Conservation (phyloP, 352 stramenopile genomes). For the Phytopythium sindhum region DNA sequence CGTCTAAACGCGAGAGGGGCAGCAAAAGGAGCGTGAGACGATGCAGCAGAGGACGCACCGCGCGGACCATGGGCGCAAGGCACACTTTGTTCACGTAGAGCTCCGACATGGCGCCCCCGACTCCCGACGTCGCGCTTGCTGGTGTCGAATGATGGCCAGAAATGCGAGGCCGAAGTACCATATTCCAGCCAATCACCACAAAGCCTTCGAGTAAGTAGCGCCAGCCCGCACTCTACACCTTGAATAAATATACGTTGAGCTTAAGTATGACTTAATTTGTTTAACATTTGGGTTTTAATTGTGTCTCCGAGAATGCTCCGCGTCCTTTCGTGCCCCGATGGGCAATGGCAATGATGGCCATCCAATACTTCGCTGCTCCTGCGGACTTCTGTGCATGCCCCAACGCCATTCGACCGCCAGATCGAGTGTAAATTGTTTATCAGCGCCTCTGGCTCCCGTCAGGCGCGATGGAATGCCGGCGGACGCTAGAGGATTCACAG, state of each 20-base stretch:
- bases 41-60: slow-evolving; percentile 40
- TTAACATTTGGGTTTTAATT: neutral
- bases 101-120: slow-evolving; percentile 29
- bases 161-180: neutral
- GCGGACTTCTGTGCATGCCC: neutral
- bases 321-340: neutral
- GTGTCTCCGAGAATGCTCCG: neutral
- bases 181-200: slow-evolving; percentile 5
- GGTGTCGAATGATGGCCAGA: neutral
- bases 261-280: neutral
- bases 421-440: neutral
- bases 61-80: slow-evolving; percentile 94
- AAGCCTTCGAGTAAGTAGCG: neutral
- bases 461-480: no score
- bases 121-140: neutral
- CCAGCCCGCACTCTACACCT: neutral
- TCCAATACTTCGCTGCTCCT: neutral
- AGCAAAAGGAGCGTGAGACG: slow-evolving; percentile 6
- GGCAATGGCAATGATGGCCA: neutral
- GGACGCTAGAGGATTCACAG: no score
- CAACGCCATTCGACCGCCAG: no score
- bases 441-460: neutral
- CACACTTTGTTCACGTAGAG: slow-evolving; percentile 77
- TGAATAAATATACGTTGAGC: neutral
- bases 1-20: neutral